Conservation (phyloP, 2,329 filamentous ascomycete genomes). For the Fusarium paranaense region DNA sequence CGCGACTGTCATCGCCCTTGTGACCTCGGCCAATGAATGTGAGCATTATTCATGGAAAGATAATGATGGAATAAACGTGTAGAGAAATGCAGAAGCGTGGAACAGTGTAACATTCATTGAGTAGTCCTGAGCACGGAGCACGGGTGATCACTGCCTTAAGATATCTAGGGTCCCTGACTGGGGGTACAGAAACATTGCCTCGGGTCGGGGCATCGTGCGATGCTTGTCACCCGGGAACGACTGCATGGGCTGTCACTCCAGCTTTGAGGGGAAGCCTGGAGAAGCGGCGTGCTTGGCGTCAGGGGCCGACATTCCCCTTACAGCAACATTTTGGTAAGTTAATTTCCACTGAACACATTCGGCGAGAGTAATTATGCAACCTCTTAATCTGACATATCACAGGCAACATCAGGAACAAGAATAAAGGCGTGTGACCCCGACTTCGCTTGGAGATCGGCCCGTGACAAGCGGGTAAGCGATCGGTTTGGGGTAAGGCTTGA, state of each 20-base stretch:
- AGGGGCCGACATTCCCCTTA: background rate
- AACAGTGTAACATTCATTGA: background rate
- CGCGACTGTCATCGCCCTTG: slow-evolving; percentile 4
- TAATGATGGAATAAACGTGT: background rate
- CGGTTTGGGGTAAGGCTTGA: background rate
- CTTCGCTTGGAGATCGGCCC: slow-evolving; percentile 1
- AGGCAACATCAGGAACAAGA: background rate
- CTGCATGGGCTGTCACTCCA: background rate
- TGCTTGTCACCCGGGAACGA: background rate
- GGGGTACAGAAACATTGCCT: background rate
- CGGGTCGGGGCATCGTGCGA: background rate
- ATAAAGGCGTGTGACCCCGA: background rate
- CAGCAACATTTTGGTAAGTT: background rate
- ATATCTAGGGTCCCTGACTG: background rate
- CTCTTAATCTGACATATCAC: background rate
- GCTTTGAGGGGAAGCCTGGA: background rate
- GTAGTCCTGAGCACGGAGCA: background rate
- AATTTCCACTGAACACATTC: background rate
- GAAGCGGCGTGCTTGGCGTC: background rate
- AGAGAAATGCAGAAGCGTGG: background rate
- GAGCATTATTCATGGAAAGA: background rate
- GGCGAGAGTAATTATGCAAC: background rate
- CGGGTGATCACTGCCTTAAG: slow-evolving; percentile 6
- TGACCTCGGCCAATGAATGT: slow-evolving; percentile 1
- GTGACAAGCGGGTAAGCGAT: slow-evolving; percentile 1